A percentile compares a stretch with the other conserved stretches of the same genome.
These are phyloP conservation scores for Groenewaldozyma salmanticensis DNA, from an alignment of 805 yeast genomes.

Conservation along the genomic window DNA sequence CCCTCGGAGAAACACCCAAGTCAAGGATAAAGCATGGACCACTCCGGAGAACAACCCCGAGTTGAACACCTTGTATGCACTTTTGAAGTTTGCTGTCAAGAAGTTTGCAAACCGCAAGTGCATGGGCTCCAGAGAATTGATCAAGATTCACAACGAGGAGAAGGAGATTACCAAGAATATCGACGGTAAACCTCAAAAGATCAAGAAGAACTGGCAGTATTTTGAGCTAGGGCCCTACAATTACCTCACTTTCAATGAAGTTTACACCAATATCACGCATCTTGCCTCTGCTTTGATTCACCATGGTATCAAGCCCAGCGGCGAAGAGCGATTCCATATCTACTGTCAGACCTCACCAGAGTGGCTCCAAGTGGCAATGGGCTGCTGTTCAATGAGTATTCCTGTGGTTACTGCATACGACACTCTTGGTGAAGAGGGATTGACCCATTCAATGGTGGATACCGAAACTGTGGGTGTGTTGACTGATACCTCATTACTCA, in stretches of 20 bases:
- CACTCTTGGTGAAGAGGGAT: constrained; percentile 80
- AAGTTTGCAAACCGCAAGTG: constrained; percentile 45
- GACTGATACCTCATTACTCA: constrained; percentile 70
- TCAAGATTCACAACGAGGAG: constrained; percentile 65
- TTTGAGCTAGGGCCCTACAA: constrained; percentile 71
- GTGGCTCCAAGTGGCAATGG: constrained; percentile 86
- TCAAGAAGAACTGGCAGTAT: constrained; percentile 81
- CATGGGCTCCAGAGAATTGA: constrained; percentile 71
- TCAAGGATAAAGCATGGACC: constrained; percentile 32
- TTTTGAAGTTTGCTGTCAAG: constrained; percentile 49
- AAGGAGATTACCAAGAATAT: constrained; percentile 65
- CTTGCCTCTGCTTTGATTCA: constrained; percentile 69
- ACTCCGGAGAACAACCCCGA: constrained; percentile 53
- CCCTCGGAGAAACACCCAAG: constrained; percentile 25
- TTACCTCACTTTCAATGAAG: constrained; percentile 52
- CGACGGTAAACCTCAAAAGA: constrained; percentile 62
- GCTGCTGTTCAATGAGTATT: constrained; percentile 65
- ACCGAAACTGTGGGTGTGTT: constrained; percentile 72
- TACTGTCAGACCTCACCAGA: constrained; percentile 80
- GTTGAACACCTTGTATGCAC: constrained; percentile 63
- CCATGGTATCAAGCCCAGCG: constrained; percentile 58
- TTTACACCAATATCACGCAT: constrained; percentile 38
- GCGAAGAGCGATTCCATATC: constrained; percentile 60
- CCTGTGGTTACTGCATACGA: constrained; percentile 95
- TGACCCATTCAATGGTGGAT: constrained; percentile 70